phyloP scores from a whole-genome alignment of 164 flowering plant genomes.

The Stephania japonica region DNA sequence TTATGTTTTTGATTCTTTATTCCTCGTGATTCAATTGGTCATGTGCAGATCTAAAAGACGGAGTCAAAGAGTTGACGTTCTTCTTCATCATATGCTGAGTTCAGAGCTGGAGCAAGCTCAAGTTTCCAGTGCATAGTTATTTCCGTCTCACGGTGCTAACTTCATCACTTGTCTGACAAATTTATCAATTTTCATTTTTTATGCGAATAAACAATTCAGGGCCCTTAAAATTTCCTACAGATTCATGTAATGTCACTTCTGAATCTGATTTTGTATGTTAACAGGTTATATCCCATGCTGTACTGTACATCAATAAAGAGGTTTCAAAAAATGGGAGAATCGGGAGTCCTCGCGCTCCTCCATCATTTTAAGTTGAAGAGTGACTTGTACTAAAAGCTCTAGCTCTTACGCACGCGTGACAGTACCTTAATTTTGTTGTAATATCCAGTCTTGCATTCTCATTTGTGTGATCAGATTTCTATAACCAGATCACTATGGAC shows the following conservation, averaged over 20 bases:
- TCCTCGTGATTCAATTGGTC: background rate
- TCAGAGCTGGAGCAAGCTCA: slow-evolving; percentile 42
- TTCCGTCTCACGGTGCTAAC: slow-evolving; percentile 1
- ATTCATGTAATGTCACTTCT: background rate
- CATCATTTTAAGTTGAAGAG: no score
- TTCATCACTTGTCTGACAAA: background rate
- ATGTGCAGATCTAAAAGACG: slow-evolving; percentile 61
- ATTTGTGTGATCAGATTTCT: no score
- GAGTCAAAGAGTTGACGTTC: slow-evolving; percentile 70
- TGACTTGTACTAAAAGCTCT: no score
- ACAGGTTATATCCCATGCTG: background rate
- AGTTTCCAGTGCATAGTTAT: slow-evolving; percentile 1
- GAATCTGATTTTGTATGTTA: background rate
- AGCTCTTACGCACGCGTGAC: no score
- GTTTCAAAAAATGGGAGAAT: background rate
- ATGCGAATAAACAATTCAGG: background rate
- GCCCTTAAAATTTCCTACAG: background rate
- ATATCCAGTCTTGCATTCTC: no score
- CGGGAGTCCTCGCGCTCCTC: background rate
- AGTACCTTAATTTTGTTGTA: no score
- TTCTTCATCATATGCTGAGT: slow-evolving; percentile 89
- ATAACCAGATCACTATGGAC: no score
- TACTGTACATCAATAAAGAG: background rate
- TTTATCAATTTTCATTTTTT: background rate
- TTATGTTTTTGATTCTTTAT: background rate